These are phyloP conservation scores for Phytophthora cryptogea DNA, from an alignment of 352 stramenopile species.

Conservation along the genomic window DNA sequence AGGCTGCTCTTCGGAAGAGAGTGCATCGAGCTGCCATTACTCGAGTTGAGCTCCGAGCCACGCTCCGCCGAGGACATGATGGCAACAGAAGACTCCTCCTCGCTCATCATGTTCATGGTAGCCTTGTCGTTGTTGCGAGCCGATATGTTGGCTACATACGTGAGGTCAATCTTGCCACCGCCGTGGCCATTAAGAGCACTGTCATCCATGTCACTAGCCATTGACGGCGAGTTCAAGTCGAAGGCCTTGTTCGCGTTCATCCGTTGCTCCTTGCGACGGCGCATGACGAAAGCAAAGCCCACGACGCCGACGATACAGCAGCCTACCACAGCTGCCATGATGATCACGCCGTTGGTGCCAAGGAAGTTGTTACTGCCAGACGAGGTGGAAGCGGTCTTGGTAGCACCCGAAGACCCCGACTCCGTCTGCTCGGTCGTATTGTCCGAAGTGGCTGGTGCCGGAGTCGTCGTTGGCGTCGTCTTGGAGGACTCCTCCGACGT, in stretches of 20 bases:
- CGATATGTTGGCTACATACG: conserved; percentile 57
- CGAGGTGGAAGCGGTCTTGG: conserved; percentile 31
- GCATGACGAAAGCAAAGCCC: conserved; percentile 53
- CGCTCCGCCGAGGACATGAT: conserved; percentile 46
- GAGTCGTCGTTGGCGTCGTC: conserved; percentile 8
- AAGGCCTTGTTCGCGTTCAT: conserved; percentile 40
- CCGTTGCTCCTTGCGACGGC: conserved; percentile 43
- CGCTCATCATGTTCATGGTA: conserved; percentile 39
- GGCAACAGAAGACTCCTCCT: conserved; percentile 37
- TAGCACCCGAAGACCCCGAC: conserved; percentile 11
- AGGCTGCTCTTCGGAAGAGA: conserved; percentile 29
- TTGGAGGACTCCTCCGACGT: conserved; percentile 8
- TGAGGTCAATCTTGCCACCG: conserved; percentile 43
- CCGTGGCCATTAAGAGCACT: conserved; percentile 28
- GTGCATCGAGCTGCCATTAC: conserved; percentile 25
- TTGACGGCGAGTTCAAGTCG: conserved; percentile 30
- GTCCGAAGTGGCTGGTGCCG: conserved; percentile 14
- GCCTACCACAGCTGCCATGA: conserved; percentile 42
- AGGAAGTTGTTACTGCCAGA: conserved; percentile 10
- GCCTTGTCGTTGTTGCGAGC: conserved; percentile 42
- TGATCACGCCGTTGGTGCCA: conserved; percentile 34
- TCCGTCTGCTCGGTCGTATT: conserved; percentile 7
- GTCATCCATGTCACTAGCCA: conserved; percentile 48
- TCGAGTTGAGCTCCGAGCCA: conserved; percentile 50
- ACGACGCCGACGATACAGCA: conserved; percentile 47